Conservation (phyloP, 2,329 filamentous ascomycete genomes). For the Pseudocercospora macadamiae region DNA sequence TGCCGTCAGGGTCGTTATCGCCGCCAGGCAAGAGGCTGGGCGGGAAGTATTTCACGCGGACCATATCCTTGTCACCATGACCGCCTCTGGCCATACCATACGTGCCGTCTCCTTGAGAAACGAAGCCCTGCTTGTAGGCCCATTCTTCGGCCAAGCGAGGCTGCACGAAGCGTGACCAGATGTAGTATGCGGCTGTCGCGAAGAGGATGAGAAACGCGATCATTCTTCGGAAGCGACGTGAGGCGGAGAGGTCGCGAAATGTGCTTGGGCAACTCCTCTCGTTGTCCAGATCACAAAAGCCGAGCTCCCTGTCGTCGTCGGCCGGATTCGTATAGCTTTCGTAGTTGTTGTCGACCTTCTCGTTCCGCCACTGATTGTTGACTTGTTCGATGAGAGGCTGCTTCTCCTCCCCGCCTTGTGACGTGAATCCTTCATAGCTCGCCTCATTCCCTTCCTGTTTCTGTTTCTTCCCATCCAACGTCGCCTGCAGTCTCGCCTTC, state of each 20-base stretch:
- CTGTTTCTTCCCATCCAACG: neutral
- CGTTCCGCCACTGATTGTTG: conserved; percentile 32
- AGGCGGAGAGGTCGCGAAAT: conserved; percentile 20
- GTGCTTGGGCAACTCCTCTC: conserved; percentile 36
- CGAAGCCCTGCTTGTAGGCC: conserved; percentile 40
- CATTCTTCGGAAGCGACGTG: conserved; percentile 34
- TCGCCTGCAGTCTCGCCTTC: conserved; percentile 8
- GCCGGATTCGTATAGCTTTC: conserved; percentile 6
- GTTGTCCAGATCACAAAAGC: conserved; percentile 39
- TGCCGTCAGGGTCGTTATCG: conserved; percentile 37
- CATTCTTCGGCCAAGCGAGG: conserved; percentile 42
- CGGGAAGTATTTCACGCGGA: conserved; percentile 55
- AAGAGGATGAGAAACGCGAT: conserved; percentile 39
- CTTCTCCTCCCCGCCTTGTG: conserved; percentile 10
- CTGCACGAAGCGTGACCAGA: conserved; percentile 43
- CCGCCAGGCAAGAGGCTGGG: conserved; percentile 38
- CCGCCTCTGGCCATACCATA: conserved; percentile 36
- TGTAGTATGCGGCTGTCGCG: conserved; percentile 36
- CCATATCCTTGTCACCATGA: conserved; percentile 43
- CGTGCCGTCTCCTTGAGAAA: conserved; percentile 30
- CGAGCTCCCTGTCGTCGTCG: conserved; percentile 24
- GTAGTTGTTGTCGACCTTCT: conserved; percentile 9
- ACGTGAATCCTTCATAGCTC: conserved; percentile 5
- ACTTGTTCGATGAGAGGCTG: conserved; percentile 33
- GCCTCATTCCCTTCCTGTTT: neutral